Evolutionary conservation across 139 green algal species (phyloP).

Genomic region (Chlorella sp.): DNA sequence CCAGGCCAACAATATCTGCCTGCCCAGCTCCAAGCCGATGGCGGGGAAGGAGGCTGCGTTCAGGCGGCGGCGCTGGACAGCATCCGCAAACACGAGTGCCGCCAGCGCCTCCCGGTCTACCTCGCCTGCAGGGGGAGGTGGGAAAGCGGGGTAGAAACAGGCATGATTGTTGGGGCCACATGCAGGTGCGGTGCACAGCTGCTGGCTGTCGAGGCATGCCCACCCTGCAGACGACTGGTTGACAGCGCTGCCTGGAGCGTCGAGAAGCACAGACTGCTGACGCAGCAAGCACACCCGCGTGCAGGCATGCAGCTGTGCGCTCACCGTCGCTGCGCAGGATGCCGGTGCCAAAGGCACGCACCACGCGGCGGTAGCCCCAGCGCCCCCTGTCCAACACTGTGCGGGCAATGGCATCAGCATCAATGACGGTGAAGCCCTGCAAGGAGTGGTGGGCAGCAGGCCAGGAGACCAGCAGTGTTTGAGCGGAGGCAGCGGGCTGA

Average conservation of each 20-base stretch:
- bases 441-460: no score
- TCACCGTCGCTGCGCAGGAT: constrained; percentile 57
- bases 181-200: no score
- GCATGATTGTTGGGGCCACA: no score
- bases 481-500: no score
- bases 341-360: constrained; percentile 62
- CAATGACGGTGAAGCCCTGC: neutral
- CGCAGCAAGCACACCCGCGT: no score
- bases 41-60: constrained; percentile 81
- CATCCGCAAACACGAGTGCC: constrained; percentile 71
- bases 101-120: constrained; percentile 76
- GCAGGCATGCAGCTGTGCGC: neutral
- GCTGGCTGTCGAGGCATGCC: no score
- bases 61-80: constrained; percentile 54
- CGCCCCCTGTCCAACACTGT: constrained; percentile 47
- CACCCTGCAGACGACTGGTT: no score
- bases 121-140: constrained; percentile 14
- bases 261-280: neutral
- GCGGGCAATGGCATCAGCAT: neutral
- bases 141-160: neutral
- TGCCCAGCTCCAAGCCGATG: constrained; percentile 60
- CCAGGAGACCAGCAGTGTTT: no score
- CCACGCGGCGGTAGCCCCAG: constrained; percentile 73
- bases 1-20: constrained; percentile 60
- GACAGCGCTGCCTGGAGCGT: no score